phyloP scores from a whole-genome alignment of 371 early-diverging fungal genomes.

The Lichtheimia ornata region DNA sequence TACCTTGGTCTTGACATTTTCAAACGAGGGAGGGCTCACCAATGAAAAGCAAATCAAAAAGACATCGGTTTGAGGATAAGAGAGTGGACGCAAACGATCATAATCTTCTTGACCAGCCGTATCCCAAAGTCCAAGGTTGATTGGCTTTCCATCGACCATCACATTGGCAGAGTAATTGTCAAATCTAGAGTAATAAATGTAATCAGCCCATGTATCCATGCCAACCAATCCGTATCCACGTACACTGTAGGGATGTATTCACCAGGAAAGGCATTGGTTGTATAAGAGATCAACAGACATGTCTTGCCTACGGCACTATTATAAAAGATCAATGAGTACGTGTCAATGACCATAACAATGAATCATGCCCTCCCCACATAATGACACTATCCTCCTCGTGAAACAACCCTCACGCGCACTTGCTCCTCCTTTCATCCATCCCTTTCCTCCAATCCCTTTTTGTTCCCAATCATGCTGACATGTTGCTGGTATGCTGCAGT shows the following conservation, averaged over 20 bases:
- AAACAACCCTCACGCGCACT: neutral
- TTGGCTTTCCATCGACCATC: conserved; percentile 83
- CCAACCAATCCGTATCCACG: conserved; percentile 9
- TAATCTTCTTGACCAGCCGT: conserved; percentile 92
- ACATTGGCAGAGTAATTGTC: conserved; percentile 87
- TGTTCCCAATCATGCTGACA: too few species aligned
- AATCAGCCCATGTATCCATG: conserved; percentile 3
- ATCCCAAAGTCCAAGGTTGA: conserved; percentile 89
- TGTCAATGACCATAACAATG: neutral
- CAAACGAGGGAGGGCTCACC: conserved; percentile 76
- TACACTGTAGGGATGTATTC: conserved; percentile 83
- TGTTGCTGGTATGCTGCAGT: too few species aligned
- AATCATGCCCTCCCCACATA: neutral
- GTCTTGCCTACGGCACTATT: conserved; percentile 83
- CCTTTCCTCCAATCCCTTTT: too few species aligned
- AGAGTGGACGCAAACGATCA: conserved; percentile 80
- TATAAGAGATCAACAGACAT: conserved; percentile 80
- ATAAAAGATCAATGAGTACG: conserved; percentile 4
- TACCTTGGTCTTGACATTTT: conserved; percentile 83
- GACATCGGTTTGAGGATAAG: conserved; percentile 90
- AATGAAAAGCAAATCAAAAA: conserved; percentile 87
- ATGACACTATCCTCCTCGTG: conserved; percentile 5
- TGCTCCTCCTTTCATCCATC: too few species aligned
- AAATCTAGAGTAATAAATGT: conserved; percentile 42
- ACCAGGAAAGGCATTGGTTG: conserved; percentile 83